Conservation (phyloP, 2,329 filamentous ascomycete species). For the Coniochaeta hoffmannii region DNA sequence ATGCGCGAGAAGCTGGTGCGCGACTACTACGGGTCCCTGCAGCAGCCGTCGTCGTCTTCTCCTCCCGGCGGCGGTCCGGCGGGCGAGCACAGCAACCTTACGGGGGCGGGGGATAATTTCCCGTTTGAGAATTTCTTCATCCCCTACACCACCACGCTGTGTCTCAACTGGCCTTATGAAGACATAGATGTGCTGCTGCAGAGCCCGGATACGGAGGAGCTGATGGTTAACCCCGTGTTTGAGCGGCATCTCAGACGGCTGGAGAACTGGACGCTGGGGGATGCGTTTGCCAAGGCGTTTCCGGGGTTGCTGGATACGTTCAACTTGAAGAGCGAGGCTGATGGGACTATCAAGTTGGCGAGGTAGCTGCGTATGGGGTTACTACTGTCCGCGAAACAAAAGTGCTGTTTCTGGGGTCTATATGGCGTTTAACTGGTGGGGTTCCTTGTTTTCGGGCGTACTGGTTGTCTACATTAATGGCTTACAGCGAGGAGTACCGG, state of each 20-base stretch:
- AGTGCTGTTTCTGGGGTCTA: background rate
- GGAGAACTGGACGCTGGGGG: slow-evolving; percentile 76
- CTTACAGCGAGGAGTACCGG: background rate
- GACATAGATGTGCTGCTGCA: slow-evolving; percentile 61
- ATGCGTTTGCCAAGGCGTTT: slow-evolving; percentile 57
- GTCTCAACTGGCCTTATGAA: slow-evolving; percentile 80
- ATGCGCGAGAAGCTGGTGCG: slow-evolving; percentile 63
- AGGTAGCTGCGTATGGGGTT: background rate
- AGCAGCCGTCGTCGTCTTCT: slow-evolving; percentile 1
- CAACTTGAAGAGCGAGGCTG: slow-evolving; percentile 22
- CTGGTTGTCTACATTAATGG: background rate
- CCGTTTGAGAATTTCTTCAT: slow-evolving; percentile 78
- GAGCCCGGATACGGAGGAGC: slow-evolving; percentile 50
- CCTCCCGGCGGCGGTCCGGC: slow-evolving; percentile 5
- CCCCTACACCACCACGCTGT: slow-evolving; percentile 68
- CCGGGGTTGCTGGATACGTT: slow-evolving; percentile 46
- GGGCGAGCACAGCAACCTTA: slow-evolving; percentile 8
- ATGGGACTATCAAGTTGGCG: background rate
- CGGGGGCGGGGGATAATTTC: slow-evolving; percentile 34
- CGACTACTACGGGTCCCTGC: slow-evolving; percentile 24
- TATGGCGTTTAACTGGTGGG: too few relatives aligned
- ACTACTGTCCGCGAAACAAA: background rate
- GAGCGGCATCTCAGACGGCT: slow-evolving; percentile 69
- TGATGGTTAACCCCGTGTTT: slow-evolving; percentile 81
- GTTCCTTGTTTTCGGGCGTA: background rate